Percentiles rank a stretch among this genome's conserved stretches.
Evolutionary conservation across 2,329 filamentous ascomycete genomes (phyloP).

Genomic region (Cytospora piceicola): DNA sequence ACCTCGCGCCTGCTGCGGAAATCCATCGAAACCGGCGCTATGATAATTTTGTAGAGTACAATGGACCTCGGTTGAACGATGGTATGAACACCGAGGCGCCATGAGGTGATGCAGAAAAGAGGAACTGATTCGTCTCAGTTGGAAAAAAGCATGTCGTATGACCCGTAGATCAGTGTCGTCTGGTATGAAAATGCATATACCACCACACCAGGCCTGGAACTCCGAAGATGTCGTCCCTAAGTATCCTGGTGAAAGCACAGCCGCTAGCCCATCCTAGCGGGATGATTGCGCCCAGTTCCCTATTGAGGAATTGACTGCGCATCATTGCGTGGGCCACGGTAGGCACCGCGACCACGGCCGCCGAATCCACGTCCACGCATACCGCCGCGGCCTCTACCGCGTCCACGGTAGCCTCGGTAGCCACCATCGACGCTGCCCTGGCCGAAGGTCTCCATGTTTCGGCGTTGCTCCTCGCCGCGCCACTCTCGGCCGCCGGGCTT

Average conservation of each 20-base stretch:
- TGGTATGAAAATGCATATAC: neutral
- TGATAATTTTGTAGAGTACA: constrained; percentile 24
- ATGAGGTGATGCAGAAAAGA: constrained; percentile 22
- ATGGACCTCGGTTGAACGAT: constrained; percentile 6
- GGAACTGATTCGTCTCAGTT: neutral
- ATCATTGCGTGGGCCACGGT: constrained; percentile 36
- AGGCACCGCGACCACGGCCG: constrained; percentile 43
- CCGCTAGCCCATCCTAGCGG: neutral
- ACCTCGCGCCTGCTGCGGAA: constrained; percentile 2
- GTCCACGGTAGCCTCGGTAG: constrained; percentile 75
- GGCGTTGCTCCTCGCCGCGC: constrained; percentile 88
- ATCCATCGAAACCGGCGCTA: constrained; percentile 4
- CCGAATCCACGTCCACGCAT: constrained; percentile 49
- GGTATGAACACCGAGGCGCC: constrained; percentile 10
- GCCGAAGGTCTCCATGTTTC: constrained; percentile 97
- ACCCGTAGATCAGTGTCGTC: no score
- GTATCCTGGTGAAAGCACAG: neutral
- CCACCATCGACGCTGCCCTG: constrained; percentile 90
- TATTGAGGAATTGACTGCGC: constrained; percentile 20
- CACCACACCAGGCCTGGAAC: neutral
- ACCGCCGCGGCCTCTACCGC: constrained; percentile 73
- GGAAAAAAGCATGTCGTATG: constrained; percentile 9
- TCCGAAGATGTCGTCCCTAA: neutral
- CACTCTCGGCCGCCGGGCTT: constrained; percentile 83
- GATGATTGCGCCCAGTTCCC: neutral